Conservation (phyloP, 768 basidiomycete species). For the Suillus discolor region DNA sequence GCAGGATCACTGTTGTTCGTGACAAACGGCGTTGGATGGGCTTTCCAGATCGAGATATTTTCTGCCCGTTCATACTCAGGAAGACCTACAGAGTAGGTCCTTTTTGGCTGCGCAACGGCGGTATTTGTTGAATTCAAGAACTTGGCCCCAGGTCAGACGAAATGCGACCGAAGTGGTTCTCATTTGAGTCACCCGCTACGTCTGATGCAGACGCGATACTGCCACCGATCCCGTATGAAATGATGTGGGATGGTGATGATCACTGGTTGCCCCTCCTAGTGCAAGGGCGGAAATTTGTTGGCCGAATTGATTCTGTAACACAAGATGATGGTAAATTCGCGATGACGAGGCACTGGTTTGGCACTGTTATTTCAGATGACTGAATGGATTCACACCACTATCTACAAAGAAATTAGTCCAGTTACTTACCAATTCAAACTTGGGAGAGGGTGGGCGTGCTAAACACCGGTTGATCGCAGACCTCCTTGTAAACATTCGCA, state of each 20-base stretch:
- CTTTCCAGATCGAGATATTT: conserved; percentile 76
- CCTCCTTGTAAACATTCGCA: not conserved
- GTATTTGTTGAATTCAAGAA: not conserved
- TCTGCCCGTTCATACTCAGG: conserved; percentile 64
- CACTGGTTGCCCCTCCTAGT: conserved; percentile 71
- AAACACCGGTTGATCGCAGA: not conserved
- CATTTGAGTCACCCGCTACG: conserved; percentile 17
- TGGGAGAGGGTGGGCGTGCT: not conserved
- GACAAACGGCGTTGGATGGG: conserved; percentile 52
- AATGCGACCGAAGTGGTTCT: conserved; percentile 86
- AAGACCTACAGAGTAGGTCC: conserved; percentile 62
- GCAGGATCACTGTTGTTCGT: conserved; percentile 70
- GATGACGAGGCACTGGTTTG: conserved; percentile 78
- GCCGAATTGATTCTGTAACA: conserved; percentile 57
- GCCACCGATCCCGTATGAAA: conserved; percentile 56
- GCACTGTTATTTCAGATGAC: conserved; percentile 40
- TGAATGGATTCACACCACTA: not conserved
- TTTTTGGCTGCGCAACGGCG: not conserved
- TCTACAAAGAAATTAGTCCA: not conserved
- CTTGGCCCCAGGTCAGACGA: conserved; percentile 69
- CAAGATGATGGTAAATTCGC: conserved; percentile 82
- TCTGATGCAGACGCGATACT: conserved; percentile 13
- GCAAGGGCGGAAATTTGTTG: conserved; percentile 43
- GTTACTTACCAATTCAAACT: not conserved
- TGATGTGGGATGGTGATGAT: conserved; percentile 64